These are phyloP conservation scores for Neurospora tetrasperma DNA, from an alignment of 495 filamentous ascomycete species.

Conservation along the genomic window DNA sequence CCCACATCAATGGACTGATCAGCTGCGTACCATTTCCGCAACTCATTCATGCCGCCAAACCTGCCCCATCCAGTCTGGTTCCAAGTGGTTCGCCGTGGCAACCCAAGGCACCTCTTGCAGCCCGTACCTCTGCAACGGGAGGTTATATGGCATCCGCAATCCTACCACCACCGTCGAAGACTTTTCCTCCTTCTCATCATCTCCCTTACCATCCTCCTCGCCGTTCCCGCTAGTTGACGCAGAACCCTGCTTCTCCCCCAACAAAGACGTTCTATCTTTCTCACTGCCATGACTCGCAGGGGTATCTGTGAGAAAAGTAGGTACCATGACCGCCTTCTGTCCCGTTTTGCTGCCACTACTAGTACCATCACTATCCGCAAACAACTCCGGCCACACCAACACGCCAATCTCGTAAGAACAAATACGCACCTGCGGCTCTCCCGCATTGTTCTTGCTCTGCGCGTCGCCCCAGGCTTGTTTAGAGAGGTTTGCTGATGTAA, in stretches of 20 bases:
- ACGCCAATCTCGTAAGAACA: slow-evolving; percentile 83
- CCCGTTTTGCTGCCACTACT: background rate
- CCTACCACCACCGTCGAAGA: slow-evolving; percentile 40
- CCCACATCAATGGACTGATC: background rate
- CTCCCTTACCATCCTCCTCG: background rate
- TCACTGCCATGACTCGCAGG: slow-evolving; percentile 18
- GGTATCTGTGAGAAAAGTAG: slow-evolving; percentile 52
- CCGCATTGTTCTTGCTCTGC: slow-evolving; percentile 20
- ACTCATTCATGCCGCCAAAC: slow-evolving; percentile 14
- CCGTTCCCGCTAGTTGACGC: no score
- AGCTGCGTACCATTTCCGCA: background rate
- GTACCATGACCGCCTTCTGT: slow-evolving; percentile 48
- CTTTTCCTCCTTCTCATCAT: background rate
- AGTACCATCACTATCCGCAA: slow-evolving; percentile 17
- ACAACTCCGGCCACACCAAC: slow-evolving; percentile 70
- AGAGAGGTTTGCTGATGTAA: slow-evolving; percentile 79
- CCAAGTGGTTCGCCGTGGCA: slow-evolving; percentile 48
- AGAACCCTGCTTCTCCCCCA: background rate
- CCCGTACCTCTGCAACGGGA: slow-evolving; percentile 60
- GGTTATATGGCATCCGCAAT: slow-evolving; percentile 72
- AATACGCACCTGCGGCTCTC: slow-evolving; percentile 50
- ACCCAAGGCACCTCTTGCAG: slow-evolving; percentile 67
- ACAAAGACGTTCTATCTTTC: background rate
- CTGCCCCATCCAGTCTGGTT: slow-evolving; percentile 60
- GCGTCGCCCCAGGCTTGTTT: slow-evolving; percentile 84